Evolutionary conservation across 2,329 filamentous ascomycete species (phyloP).

Genomic region (Exophiala viscosa): DNA sequence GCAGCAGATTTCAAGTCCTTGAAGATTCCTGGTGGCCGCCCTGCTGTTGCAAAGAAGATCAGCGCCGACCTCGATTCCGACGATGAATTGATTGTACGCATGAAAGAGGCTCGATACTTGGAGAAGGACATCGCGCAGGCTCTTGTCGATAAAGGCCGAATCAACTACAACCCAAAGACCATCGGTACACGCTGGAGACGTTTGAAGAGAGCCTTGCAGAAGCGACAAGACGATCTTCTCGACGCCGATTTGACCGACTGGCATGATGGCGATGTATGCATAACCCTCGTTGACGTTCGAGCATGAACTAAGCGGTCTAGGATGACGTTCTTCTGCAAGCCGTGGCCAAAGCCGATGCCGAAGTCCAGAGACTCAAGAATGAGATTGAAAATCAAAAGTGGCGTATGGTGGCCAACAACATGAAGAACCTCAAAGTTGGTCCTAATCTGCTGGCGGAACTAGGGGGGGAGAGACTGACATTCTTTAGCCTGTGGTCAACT

Average conservation of each 20-base stretch:
- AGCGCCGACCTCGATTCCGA: constrained; percentile 45
- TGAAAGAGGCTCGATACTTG: constrained; percentile 33
- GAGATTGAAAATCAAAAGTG: constrained; percentile 44
- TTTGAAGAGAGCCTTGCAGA: constrained; percentile 41
- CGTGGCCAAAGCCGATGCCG: constrained; percentile 40
- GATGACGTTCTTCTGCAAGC: constrained; percentile 44
- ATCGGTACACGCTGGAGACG: constrained; percentile 48
- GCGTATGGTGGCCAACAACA: constrained; percentile 41
- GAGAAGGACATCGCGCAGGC: constrained; percentile 45
- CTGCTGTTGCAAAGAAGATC: constrained; percentile 43
- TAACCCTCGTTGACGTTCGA: background rate
- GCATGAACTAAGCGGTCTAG: constrained; percentile 30
- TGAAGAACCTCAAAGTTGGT: constrained; percentile 37
- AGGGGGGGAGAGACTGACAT: constrained; percentile 14
- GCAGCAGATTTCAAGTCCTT: constrained; percentile 45
- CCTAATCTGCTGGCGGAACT: background rate
- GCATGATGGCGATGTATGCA: constrained; percentile 46
- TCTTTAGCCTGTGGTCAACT: constrained; percentile 36
- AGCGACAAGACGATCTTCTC: constrained; percentile 44
- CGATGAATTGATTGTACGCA: constrained; percentile 40
- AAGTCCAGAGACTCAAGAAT: constrained; percentile 40
- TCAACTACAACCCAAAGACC: constrained; percentile 45
- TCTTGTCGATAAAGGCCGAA: constrained; percentile 41
- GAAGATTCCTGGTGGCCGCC: constrained; percentile 40
- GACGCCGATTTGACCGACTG: constrained; percentile 48